Conservation (phyloP, 345 rosid species). For the Camelina sativa region DNA sequence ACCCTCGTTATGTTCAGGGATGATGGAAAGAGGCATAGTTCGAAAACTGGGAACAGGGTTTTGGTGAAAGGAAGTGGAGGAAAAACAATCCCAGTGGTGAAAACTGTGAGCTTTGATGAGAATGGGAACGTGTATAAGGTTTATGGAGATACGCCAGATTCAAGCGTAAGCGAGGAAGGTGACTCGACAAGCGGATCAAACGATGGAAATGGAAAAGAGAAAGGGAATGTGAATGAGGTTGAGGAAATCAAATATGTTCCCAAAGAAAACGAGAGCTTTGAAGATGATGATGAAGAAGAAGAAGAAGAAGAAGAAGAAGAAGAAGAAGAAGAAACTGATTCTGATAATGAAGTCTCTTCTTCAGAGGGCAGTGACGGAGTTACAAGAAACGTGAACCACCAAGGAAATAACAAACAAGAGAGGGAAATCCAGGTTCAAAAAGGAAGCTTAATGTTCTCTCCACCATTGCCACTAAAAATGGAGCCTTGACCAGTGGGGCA, state of each 20-base stretch:
- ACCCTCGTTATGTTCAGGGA: slow-evolving; percentile 1
- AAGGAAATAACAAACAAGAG: slow-evolving; percentile 27
- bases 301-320: slow-evolving; percentile 43
- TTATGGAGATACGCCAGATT: slow-evolving; percentile 48
- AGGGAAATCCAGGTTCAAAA: slow-evolving; percentile 38
- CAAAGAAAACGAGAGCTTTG: slow-evolving; percentile 36
- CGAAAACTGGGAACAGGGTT: slow-evolving; percentile 19
- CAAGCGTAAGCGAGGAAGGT: slow-evolving; percentile 47
- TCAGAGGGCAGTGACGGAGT: slow-evolving; percentile 46
- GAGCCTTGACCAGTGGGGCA: slow-evolving; percentile 51
- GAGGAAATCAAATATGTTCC: slow-evolving; percentile 46
- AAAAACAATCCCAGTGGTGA: slow-evolving; percentile 18
- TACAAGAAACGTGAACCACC: slow-evolving; percentile 14
- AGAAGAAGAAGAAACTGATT: slow-evolving; percentile 38
- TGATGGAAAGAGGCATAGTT: slow-evolving; percentile 16
- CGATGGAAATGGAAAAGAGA: slow-evolving; percentile 46
- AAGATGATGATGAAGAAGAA: slow-evolving; percentile 40
- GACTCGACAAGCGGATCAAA: slow-evolving; percentile 48
- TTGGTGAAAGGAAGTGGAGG: slow-evolving; percentile 33
- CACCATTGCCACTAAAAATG: slow-evolving; percentile 77
- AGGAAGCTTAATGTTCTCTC: slow-evolving; percentile 52
- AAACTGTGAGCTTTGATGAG: slow-evolving; percentile 45
- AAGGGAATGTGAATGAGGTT: slow-evolving; percentile 18
- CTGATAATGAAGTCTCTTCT: slow-evolving; percentile 37
- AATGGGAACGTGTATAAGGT: slow-evolving; percentile 43